Evolutionary conservation across 371 early-diverging fungal genomes (phyloP).

Genomic region (Mucor irregularis): DNA sequence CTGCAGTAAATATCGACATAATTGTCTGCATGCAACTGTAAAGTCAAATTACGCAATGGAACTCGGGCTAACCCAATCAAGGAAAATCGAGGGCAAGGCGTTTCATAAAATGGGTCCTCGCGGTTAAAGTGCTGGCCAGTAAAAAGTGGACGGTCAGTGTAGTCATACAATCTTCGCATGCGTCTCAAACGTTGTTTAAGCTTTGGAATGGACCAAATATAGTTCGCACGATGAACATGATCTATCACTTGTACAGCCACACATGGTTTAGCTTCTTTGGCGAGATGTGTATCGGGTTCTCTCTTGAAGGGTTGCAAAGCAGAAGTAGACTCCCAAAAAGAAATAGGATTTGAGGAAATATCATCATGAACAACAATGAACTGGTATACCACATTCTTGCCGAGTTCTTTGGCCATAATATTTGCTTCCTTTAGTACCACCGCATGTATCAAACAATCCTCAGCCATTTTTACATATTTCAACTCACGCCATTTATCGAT

Average conservation of each 20-base stretch:
- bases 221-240: slow-evolving; percentile 62
- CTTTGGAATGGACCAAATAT: slow-evolving; percentile 70
- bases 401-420: slow-evolving; percentile 75
- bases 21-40: slow-evolving; percentile 55
- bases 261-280: slow-evolving; percentile 49
- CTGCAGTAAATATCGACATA: slow-evolving; percentile 61
- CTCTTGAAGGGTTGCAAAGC: slow-evolving; percentile 30
- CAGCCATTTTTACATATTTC: slow-evolving; percentile 67
- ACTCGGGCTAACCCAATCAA: slow-evolving; percentile 62
- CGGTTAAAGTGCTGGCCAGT: slow-evolving; percentile 50
- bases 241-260: slow-evolving; percentile 72
- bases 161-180: slow-evolving; percentile 75
- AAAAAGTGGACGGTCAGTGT: slow-evolving; percentile 64
- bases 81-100: slow-evolving; percentile 50
- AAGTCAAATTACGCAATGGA: slow-evolving; percentile 49
- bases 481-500: slow-evolving; percentile 59
- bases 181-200: slow-evolving; percentile 62
- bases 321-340: slow-evolving; percentile 63
- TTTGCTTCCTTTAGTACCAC: slow-evolving; percentile 82
- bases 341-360: slow-evolving; percentile 41
- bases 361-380: slow-evolving; percentile 66
- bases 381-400: slow-evolving; percentile 76
- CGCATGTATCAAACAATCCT: slow-evolving; percentile 63
- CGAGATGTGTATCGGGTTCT: slow-evolving; percentile 50
- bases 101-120: slow-evolving; percentile 74